Percentiles rank a stretch among this genome's conserved stretches.
Conservation (phyloP, 257 asterid species). For the Osmanthus fragrans region DNA sequence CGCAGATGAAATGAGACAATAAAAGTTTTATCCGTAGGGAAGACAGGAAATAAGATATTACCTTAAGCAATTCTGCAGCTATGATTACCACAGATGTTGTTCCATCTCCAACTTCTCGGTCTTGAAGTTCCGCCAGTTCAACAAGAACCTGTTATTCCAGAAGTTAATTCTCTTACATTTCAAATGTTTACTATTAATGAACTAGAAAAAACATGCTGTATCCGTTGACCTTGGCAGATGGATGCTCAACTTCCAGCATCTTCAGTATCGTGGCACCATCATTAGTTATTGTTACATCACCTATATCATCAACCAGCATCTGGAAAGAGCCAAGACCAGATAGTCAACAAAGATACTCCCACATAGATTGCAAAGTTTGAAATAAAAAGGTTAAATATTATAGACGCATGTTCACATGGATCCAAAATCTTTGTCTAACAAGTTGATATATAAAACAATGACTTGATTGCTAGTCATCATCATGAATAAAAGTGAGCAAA, state of each 20-base stretch:
- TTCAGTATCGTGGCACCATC: constrained; percentile 97
- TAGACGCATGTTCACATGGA: constrained; percentile 1
- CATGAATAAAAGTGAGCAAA: not conserved
- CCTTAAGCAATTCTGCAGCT: constrained; percentile 99
- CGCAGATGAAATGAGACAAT: constrained; percentile 4
- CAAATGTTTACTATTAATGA: not conserved
- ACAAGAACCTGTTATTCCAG: constrained; percentile 70
- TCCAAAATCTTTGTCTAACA: constrained; percentile 12
- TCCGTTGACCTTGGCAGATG: constrained; percentile 89
- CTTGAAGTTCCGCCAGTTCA: constrained; percentile 98
- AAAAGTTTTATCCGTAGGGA: not conserved
- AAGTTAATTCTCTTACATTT: not conserved
- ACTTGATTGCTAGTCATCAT: not conserved
- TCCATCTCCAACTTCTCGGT: constrained; percentile 99
- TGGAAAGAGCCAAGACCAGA: constrained; percentile 27
- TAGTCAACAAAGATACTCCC: constrained; percentile 11
- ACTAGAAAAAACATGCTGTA: not conserved
- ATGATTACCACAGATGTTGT: constrained; percentile 94
- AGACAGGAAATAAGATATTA: constrained; percentile 21
- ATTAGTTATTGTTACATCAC: constrained; percentile 96
- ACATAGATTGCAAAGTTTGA: constrained; percentile 11
- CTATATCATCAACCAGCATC: constrained; percentile 99
- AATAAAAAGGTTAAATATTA: not conserved
- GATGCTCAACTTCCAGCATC: constrained; percentile 99
- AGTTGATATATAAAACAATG: not conserved